Evolutionary conservation across 441 rosid species (phyloP), one percentile per base, ranked within the genome.

Genomic region (Brassica hybrid): DNA sequence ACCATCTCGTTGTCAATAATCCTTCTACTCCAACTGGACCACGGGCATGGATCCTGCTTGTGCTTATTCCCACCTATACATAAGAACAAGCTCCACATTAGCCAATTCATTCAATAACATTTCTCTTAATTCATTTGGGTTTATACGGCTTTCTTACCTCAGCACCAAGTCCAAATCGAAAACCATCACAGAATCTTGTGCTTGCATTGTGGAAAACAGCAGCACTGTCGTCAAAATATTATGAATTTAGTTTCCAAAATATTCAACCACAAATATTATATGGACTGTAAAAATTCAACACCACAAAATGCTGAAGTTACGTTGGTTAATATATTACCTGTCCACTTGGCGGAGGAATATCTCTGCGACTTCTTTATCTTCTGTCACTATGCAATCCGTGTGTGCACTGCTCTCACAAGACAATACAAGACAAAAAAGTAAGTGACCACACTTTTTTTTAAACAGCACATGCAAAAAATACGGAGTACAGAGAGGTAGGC

Each of bases 21-120:
- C 99, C 99, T 85, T 92, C 99, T 21, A 96, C 98, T 66, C 98
- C 99, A 6, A 96, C 99, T 41, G 99, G 98, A 66, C 99, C 99
- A 13, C 99, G 97, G 48, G 99, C 99, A 80, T 96, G 99, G 71
- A 96, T 96, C 80, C 97, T 90, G 75, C 99, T 89, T 25, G 98
- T 94, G 82, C 99, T 94, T 81, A 92, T 96, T 72, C 99, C 99
- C 54, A 96, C 98, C 99, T 95, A 77, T 77, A 38, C 70, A 69
- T 73, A 41, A 83, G 32, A 77, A 13, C 16, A 30, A 7, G 12
- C 17, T 50, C 57, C 16, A 56, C 27, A 65, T 11, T 66, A 21
- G 56, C 36, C 21, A 17, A 12, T 3, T 61, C 65, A 61, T 27
- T 13, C 65, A 13, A 2, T 13, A 5, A 60, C 36, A 25, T 69